Evolutionary conservation across 1,284 basidiomycete species (phyloP).

Genomic region (Heterobasidion irregulare): DNA sequence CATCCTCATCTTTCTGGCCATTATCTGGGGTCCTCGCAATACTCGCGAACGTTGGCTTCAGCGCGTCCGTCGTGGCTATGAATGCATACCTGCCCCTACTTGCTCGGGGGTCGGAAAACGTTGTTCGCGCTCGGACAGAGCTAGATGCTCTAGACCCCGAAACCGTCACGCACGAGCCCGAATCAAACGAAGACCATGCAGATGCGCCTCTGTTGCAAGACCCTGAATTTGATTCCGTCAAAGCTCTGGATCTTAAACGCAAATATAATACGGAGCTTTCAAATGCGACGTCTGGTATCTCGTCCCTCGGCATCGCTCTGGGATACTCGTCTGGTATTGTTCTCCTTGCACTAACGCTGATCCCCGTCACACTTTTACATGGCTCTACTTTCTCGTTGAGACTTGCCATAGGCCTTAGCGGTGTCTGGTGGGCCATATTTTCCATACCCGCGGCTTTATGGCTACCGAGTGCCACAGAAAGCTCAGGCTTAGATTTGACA

Average conservation of each 20-base stretch:
- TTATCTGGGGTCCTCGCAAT: conserved; percentile 58
- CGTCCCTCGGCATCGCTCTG: conserved; percentile 74
- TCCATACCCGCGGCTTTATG: conserved; percentile 69
- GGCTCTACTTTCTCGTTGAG: conserved; percentile 71
- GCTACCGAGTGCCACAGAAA: conserved; percentile 38
- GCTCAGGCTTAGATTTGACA: conserved; percentile 10
- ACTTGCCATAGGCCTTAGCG: conserved; percentile 73
- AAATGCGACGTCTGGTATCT: conserved; percentile 68
- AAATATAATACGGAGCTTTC: conserved; percentile 52
- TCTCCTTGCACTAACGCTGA: conserved; percentile 60
- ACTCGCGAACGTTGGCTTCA: conserved; percentile 75
- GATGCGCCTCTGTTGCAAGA: conserved; percentile 6
- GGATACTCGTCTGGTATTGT: conserved; percentile 77
- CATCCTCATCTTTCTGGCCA: conserved; percentile 59
- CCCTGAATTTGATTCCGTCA: conserved; percentile 1
- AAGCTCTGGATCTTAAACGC: conserved; percentile 10
- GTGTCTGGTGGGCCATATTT: conserved; percentile 80
- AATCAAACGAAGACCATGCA: conserved; percentile 2
- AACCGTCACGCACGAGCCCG: conserved; percentile 12
- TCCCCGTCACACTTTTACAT: conserved; percentile 58
- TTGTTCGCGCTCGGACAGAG: conserved; percentile 28
- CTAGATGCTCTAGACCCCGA: conserved; percentile 11
- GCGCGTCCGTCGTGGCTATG: conserved; percentile 78
- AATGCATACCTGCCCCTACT: conserved; percentile 83
- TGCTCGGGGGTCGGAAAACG: conserved; percentile 58